phyloP scores from a whole-genome alignment of 208 protist species.

The Leishmania major region DNA sequence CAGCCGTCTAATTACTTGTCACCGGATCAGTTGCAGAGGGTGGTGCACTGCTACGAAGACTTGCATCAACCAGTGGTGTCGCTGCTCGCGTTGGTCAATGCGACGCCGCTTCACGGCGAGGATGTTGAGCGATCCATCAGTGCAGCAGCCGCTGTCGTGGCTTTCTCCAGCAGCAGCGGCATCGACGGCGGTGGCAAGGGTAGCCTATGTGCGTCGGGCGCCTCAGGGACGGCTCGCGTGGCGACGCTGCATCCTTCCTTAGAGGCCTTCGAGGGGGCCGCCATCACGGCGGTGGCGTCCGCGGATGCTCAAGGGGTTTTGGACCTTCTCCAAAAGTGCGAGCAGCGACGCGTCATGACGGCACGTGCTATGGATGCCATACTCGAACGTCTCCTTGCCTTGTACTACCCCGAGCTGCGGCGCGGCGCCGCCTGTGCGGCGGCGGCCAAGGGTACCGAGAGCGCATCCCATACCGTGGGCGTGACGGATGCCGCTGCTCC shows the following conservation, averaged over 20 bases:
- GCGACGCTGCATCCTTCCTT: conserved; percentile 31
- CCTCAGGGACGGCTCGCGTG: not conserved
- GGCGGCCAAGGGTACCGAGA: not conserved
- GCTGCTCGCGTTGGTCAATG: conserved; percentile 49
- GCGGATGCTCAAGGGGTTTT: conserved; percentile 53
- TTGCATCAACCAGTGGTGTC: conserved; percentile 64
- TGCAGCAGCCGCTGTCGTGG: conserved; percentile 22
- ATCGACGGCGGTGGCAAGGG: not conserved
- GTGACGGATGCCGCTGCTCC: not conserved
- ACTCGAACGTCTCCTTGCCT: conserved; percentile 36
- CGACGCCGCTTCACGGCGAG: conserved; percentile 17
- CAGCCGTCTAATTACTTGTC: conserved; percentile 50
- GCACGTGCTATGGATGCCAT: conserved; percentile 53
- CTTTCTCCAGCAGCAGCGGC: conserved; percentile 9
- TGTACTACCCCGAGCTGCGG: conserved; percentile 41
- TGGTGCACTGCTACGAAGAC: conserved; percentile 72
- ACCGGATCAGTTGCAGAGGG: conserved; percentile 48
- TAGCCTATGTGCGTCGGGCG: not conserved
- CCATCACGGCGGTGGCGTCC: conserved; percentile 30
- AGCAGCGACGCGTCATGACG: conserved; percentile 63
- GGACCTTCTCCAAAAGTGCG: conserved; percentile 71
- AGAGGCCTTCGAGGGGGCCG: conserved; percentile 51
- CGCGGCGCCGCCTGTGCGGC: not conserved
- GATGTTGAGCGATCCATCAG: conserved; percentile 28
- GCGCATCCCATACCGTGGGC: not conserved